Evolutionary conservation across 192 early-diverging fungal species (phyloP).

Genomic region (Phycomyces blakesleeanus): DNA sequence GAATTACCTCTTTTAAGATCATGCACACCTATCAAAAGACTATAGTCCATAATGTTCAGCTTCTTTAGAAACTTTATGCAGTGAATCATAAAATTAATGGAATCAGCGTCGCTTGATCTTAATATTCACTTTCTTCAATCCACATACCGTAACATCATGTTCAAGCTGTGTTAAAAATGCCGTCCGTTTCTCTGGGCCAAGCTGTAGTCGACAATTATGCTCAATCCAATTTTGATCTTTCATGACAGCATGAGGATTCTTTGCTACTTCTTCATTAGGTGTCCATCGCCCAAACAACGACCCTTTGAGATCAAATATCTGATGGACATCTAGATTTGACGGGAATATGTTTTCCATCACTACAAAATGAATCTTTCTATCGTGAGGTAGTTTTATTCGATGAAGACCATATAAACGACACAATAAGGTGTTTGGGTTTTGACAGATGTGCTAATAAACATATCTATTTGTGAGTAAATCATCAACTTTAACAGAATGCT

Average conservation of each 20-base stretch:
- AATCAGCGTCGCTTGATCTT: background rate
- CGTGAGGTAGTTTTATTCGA: slow-evolving; percentile 90
- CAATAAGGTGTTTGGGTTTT: slow-evolving; percentile 89
- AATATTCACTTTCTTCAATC: slow-evolving; percentile 2
- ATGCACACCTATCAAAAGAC: slow-evolving; percentile 89
- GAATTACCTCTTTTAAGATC: slow-evolving; percentile 80
- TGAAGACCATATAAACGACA: slow-evolving; percentile 95
- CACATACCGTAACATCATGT: slow-evolving; percentile 71
- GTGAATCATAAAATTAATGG: too few relatives aligned
- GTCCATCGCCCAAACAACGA: slow-evolving; percentile 84
- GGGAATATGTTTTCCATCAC: slow-evolving; percentile 99
- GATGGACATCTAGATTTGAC: slow-evolving; percentile 94
- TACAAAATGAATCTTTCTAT: slow-evolving; percentile 95
- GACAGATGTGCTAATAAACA: slow-evolving; percentile 63
- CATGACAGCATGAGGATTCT: slow-evolving; percentile 85
- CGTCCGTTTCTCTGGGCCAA: slow-evolving; percentile 80
- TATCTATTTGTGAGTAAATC: too few relatives aligned
- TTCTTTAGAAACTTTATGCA: slow-evolving; percentile 55
- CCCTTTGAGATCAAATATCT: slow-evolving; percentile 94
- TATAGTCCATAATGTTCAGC: slow-evolving; percentile 98
- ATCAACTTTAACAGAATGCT: background rate
- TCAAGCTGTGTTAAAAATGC: slow-evolving; percentile 84
- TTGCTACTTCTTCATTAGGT: slow-evolving; percentile 67
- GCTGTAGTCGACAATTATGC: slow-evolving; percentile 63
- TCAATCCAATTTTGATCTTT: slow-evolving; percentile 97